These are phyloP conservation scores for Hypoxylon cercidicola DNA, from an alignment of 495 filamentous ascomycete genomes.

Conservation along the genomic window DNA sequence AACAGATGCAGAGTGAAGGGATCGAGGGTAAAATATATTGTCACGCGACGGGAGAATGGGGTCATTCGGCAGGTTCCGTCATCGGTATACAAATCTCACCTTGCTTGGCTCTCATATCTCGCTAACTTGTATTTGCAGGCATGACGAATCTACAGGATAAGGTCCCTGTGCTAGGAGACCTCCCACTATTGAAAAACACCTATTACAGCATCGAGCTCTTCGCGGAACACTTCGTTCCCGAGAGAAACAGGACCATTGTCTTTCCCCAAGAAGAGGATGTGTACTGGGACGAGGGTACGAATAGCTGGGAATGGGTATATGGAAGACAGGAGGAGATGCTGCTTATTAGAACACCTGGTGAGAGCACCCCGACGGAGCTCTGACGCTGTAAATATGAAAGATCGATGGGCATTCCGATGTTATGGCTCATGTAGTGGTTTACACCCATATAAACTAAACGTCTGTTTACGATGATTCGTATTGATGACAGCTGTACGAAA, in stretches of 20 bases:
- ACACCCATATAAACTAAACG: background rate
- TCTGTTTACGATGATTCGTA: background rate
- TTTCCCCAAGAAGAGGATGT: conserved; percentile 62
- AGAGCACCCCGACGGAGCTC: conserved; percentile 28
- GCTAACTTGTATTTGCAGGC: conserved; percentile 40
- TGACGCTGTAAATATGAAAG: background rate
- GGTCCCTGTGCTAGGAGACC: conserved; percentile 56
- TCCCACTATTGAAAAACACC: conserved; percentile 52
- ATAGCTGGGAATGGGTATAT: conserved; percentile 58
- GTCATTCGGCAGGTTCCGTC: conserved; percentile 57
- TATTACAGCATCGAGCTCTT: conserved; percentile 61
- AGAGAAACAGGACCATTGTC: conserved; percentile 50
- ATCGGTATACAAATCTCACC: conserved; percentile 48
- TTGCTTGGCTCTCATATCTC: background rate
- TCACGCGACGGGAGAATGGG: conserved; percentile 63
- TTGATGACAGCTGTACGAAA: background rate
- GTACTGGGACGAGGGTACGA: conserved; percentile 45
- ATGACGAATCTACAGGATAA: conserved; percentile 58
- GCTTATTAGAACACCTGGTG: conserved; percentile 46
- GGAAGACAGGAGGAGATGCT: conserved; percentile 57
- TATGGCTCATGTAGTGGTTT: background rate
- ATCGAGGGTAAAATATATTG: conserved; percentile 58
- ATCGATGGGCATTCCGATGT: too few relatives aligned
- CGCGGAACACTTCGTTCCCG: conserved; percentile 57
- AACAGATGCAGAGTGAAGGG: conserved; percentile 53